Percentiles rank a stretch among this genome's conserved stretches.
phyloP scores from a whole-genome alignment of 345 rosid species.

The Heritiera fomes region DNA sequence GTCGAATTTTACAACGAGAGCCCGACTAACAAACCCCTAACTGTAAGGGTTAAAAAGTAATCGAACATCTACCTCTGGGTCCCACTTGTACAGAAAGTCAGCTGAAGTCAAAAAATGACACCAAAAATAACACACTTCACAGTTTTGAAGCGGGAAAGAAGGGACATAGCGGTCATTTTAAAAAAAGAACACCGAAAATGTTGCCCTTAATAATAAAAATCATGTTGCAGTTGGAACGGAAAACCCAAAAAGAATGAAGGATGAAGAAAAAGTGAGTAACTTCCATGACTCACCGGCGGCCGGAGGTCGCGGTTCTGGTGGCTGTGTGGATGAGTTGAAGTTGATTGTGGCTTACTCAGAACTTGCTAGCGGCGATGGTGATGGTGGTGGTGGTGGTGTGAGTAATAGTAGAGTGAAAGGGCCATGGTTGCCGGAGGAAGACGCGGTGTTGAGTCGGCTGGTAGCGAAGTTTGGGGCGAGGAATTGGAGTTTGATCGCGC shows the following conservation, averaged over 20 bases:
- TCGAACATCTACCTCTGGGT: neutral
- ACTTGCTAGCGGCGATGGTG: slow-evolving; percentile 30
- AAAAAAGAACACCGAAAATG: slow-evolving; percentile 37
- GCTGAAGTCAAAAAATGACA: neutral
- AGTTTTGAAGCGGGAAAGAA: neutral
- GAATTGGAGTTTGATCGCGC: slow-evolving; percentile 85
- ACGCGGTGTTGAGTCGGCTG: slow-evolving; percentile 54
- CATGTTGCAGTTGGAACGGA: slow-evolving; percentile 45
- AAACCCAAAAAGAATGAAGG: slow-evolving; percentile 21
- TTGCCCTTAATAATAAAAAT: slow-evolving; percentile 27
- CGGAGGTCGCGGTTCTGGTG: neutral
- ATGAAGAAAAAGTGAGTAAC: slow-evolving; percentile 25
- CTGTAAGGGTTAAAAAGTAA: neutral
- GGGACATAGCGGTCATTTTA: slow-evolving; percentile 34
- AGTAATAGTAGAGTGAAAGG: slow-evolving; percentile 61
- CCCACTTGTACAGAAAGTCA: slow-evolving; percentile 27
- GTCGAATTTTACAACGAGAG: slow-evolving; percentile 10
- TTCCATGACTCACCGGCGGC: slow-evolving; percentile 31
- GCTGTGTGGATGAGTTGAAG: neutral
- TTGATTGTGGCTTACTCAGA: slow-evolving; percentile 15
- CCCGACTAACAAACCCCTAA: neutral
- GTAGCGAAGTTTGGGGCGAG: slow-evolving; percentile 69
- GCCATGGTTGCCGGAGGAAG: slow-evolving; percentile 87
- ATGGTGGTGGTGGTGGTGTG: slow-evolving; percentile 18
- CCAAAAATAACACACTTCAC: neutral